phyloP scores from a whole-genome alignment of 495 filamentous ascomycete species.

The Tricharina praecox region DNA sequence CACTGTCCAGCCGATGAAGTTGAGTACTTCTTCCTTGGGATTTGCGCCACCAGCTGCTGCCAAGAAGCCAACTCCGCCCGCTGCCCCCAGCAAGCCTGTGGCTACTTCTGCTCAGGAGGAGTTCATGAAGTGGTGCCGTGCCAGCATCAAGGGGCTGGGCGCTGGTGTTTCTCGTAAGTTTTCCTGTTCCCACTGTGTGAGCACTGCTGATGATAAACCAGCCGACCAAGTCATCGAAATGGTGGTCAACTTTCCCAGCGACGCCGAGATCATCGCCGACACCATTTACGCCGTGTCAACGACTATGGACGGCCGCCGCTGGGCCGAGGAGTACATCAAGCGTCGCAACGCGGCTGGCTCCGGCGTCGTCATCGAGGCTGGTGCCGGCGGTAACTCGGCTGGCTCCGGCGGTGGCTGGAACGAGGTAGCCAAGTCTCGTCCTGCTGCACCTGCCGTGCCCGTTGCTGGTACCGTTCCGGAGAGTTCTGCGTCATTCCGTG shows the following conservation, averaged over 20 bases:
- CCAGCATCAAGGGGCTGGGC: conserved; percentile 44
- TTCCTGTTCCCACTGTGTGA: neutral
- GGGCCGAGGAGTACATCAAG: conserved; percentile 83
- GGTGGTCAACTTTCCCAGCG: conserved; percentile 56
- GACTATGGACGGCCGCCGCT: conserved; percentile 78
- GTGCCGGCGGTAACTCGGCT: conserved; percentile 25
- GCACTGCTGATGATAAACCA: conserved; percentile 30
- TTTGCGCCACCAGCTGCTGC: conserved; percentile 26
- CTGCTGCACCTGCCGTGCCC: conserved; percentile 28
- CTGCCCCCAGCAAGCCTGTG: conserved; percentile 32
- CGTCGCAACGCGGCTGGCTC: conserved; percentile 83
- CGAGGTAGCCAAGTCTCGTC: conserved; percentile 89
- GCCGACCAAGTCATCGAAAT: conserved; percentile 66
- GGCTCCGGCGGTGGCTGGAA: conserved; percentile 61
- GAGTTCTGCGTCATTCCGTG: conserved; percentile 55
- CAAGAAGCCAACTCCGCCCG: conserved; percentile 24
- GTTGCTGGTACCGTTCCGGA: conserved; percentile 34
- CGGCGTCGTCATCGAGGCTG: conserved; percentile 50
- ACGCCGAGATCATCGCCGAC: conserved; percentile 68
- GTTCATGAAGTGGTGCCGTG: conserved; percentile 81
- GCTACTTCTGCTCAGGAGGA: conserved; percentile 55
- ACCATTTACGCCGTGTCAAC: conserved; percentile 69
- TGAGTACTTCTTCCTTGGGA: conserved; percentile 29
- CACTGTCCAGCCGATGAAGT: conserved; percentile 39
- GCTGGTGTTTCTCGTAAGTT: conserved; percentile 18